These are phyloP conservation scores for Wickerhamomyces pijperi DNA, from an alignment of 805 yeast genomes.

Conservation along the genomic window DNA sequence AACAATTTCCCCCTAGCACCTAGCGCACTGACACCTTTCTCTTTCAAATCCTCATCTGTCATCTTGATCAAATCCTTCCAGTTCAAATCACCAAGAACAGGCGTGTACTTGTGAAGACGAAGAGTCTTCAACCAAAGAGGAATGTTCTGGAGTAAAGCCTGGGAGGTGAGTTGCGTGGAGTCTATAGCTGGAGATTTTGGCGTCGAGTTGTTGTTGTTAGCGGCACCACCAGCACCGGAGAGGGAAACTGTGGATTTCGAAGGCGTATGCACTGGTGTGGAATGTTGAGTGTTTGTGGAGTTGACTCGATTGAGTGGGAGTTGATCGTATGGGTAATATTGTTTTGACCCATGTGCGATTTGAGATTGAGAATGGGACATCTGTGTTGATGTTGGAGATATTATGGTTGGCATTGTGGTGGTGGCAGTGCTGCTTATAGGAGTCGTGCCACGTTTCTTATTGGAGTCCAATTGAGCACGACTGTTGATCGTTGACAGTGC, in stretches of 20 bases:
- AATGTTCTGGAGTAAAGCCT: conserved; percentile 55
- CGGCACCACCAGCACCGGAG: no score
- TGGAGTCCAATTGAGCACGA: conserved; percentile 32
- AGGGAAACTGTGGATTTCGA: background rate
- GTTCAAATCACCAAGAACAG: conserved; percentile 55
- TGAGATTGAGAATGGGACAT: background rate
- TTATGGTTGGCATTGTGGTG: background rate
- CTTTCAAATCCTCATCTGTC: conserved; percentile 57
- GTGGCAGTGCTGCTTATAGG: conserved; percentile 4
- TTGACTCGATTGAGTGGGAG: conserved; percentile 1
- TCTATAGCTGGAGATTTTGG: conserved; percentile 35
- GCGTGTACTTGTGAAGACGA: conserved; percentile 90
- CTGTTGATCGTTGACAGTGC: conserved; percentile 57
- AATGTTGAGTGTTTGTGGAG: background rate
- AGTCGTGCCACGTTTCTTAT: conserved; percentile 14
- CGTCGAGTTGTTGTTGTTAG: conserved; percentile 2
- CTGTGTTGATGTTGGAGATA: background rate
- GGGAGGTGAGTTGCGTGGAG: conserved; percentile 39
- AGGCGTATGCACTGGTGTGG: conserved; percentile 1
- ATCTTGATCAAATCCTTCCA: conserved; percentile 76
- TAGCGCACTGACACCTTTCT: conserved; percentile 79
- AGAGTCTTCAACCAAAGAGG: conserved; percentile 89
- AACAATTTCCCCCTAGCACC: conserved; percentile 93
- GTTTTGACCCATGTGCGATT: background rate
- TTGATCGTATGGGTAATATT: conserved; percentile 2